These are phyloP conservation scores for Rhodofomes roseus DNA, from an alignment of 1,284 basidiomycete species.

Conservation along the genomic window DNA sequence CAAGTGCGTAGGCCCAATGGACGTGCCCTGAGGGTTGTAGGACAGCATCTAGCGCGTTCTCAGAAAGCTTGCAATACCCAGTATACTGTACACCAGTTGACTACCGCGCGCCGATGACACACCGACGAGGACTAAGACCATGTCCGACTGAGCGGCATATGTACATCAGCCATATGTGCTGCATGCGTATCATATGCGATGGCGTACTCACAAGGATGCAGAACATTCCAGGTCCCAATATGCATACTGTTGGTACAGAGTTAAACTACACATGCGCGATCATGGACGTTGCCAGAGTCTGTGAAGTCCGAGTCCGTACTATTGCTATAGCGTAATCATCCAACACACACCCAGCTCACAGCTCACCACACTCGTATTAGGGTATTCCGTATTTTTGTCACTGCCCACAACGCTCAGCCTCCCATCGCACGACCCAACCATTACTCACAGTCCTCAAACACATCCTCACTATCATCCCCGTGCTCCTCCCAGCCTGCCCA, in stretches of 20 bases:
- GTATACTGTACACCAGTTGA: too few relatives aligned
- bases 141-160: too few relatives aligned
- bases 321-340: not conserved
- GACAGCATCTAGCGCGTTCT: too few relatives aligned
- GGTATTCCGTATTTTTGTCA: not conserved
- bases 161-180: too few relatives aligned
- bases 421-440: not conserved
- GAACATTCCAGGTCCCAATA: not conserved
- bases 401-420: not conserved
- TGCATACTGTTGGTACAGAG: not conserved
- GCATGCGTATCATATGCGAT: too few relatives aligned
- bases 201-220: too few relatives aligned
- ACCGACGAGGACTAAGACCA: not conserved
- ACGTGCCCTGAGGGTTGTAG: too few relatives aligned
- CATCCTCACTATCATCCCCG: conserved; percentile 7
- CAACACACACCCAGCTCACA: not conserved
- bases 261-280: not conserved
- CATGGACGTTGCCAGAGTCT: not conserved
- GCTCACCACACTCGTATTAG: not conserved
- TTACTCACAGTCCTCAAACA: not conserved
- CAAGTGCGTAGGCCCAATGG: too few relatives aligned
- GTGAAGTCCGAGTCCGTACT: not conserved
- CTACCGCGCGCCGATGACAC: not conserved
- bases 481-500: conserved; percentile 24
- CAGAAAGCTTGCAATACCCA: too few relatives aligned